These are phyloP conservation scores for Suillus sp. DNA, from an alignment of 768 basidiomycete species.

Conservation along the genomic window DNA sequence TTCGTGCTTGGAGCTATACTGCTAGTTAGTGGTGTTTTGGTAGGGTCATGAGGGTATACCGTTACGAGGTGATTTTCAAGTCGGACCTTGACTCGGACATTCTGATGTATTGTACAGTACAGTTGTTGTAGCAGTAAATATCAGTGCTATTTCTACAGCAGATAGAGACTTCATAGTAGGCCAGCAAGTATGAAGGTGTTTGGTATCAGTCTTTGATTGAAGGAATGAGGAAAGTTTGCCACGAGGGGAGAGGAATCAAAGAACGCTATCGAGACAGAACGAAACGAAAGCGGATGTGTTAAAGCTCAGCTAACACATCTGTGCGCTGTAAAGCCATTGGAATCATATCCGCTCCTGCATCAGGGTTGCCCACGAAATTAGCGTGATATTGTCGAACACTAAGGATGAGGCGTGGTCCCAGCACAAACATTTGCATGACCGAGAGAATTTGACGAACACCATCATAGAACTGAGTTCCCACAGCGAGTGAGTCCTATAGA, in stretches of 20 bases:
- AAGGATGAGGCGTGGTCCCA: no score
- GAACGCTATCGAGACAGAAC: neutral
- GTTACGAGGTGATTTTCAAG: neutral
- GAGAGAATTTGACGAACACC: neutral
- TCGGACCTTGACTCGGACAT: neutral
- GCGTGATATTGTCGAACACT: neutral
- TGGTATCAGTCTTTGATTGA: neutral
- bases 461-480: neutral
- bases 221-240: neutral
- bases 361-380: neutral
- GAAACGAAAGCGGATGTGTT: neutral
- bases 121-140: neutral
- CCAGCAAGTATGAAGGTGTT: neutral
- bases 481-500: neutral
- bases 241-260: neutral
- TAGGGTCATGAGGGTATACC: conserved; percentile 14
- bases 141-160: neutral
- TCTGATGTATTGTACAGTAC: neutral
- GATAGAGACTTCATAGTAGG: neutral
- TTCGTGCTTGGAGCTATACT: conserved; percentile 24
- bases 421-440: neutral
- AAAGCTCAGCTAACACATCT: neutral
- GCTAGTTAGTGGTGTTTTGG: conserved; percentile 25
- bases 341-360: neutral
- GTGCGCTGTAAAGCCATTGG: neutral